Evolutionary conservation across 768 basidiomycete species (phyloP), one percentile per base, ranked within the genome.

Genomic region (Leccinum fibrillosum): DNA sequence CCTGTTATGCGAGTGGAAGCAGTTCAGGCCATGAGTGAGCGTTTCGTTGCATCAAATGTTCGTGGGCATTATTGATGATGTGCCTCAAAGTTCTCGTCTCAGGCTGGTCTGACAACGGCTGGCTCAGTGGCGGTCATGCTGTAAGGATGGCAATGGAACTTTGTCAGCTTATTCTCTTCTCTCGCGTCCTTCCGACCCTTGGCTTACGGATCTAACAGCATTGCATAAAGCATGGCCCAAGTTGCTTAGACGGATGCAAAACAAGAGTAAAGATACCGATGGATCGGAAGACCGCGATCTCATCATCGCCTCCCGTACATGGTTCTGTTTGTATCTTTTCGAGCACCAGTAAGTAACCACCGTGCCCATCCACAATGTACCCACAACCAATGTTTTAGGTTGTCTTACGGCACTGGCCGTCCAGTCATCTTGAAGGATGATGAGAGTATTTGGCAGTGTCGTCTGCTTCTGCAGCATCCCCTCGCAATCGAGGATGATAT

Each of bases 81-180:
- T 25, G 47, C 47, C 56, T 49, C 21, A 57, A 94, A 94, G 92
- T 95, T 57, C 79, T 97, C 52, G 86, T 96, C 19, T 90, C 94
- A 35, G 93, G 94, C 5, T 98, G 93, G 89, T 94, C 92, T 17
- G 92, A 95, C 64, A 92, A 92, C 65, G 92, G 92, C n/a, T 95
- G 94, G 94, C 72, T 97, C 35, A 93, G 89, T 63, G 91, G 92
- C 10, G 94, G 92, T 10, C 95, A 97, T 74, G 95, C 95, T n/a
- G 93, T 97, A 9, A 83, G 94, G 52, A 94, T 98, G 92, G 94
- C 92, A 42, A 86, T 97, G 80, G 95, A 98, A 69, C 78, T 95
- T 53, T 93, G 92, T 91, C 68, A 70, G 86, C 73, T 54, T 25
- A 9, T 34, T 60, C 30, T 62, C 37, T 37, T 60, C 34, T 62